Evolutionary conservation across 257 asterid genomes (phyloP).

Genomic region (Rhazya stricta): DNA sequence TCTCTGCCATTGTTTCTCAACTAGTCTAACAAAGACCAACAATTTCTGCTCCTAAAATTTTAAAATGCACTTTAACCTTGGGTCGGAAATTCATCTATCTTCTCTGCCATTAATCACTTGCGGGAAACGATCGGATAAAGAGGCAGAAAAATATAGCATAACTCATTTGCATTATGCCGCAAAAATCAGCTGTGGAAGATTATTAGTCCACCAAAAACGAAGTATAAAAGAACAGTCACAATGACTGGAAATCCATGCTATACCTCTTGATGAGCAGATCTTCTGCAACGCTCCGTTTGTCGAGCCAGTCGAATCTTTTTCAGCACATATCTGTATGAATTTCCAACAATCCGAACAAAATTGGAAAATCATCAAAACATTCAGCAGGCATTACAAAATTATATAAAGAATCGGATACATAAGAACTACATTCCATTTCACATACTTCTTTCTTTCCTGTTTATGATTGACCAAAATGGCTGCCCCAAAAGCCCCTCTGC

Average conservation of each 20-base stretch:
- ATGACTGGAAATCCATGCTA: constrained; percentile 1
- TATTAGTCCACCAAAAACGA: not conserved
- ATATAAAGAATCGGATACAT: not conserved
- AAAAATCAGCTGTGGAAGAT: not conserved
- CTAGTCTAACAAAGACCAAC: not conserved
- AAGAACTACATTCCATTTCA: constrained; percentile 11
- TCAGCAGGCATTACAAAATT: constrained; percentile 18
- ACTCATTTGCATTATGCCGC: not conserved
- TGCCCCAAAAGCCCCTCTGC: constrained; percentile 99
- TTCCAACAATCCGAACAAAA: constrained; percentile 20
- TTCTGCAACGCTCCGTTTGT: constrained; percentile 96
- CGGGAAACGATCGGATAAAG: not conserved
- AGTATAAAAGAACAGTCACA: not conserved
- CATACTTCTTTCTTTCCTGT: constrained; percentile 75
- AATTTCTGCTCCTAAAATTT: not conserved
- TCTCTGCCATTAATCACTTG: not conserved
- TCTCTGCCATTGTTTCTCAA: not conserved
- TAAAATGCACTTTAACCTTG: not conserved
- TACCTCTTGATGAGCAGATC: constrained; percentile 99
- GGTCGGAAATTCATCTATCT: not conserved
- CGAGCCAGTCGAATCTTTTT: constrained; percentile 96
- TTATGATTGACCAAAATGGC: constrained; percentile 96
- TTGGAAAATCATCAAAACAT: not conserved
- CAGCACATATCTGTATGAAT: constrained; percentile 66
- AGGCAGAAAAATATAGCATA: not conserved